phyloP scores from a whole-genome alignment of 1,284 basidiomycete species.

The Moesziomyces sp. region DNA sequence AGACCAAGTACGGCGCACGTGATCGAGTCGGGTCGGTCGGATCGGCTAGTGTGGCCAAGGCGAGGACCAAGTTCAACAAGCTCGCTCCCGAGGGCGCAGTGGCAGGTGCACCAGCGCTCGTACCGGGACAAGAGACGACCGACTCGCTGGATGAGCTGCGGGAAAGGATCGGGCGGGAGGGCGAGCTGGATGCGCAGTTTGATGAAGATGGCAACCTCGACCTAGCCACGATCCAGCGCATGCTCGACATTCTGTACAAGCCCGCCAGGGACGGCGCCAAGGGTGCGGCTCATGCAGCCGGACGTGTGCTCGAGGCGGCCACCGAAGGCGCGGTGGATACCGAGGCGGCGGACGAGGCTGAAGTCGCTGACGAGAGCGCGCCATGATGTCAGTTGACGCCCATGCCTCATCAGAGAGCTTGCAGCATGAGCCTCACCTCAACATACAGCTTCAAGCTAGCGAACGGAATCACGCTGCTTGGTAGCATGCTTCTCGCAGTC shows the following conservation, averaged over 20 bases:
- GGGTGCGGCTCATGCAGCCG: constrained; percentile 21
- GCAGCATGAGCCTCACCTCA: too few species aligned
- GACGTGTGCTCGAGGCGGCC: constrained; percentile 25
- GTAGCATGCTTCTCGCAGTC: too few species aligned
- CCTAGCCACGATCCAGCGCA: constrained; percentile 55
- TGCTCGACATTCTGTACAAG: constrained; percentile 59
- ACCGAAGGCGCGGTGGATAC: constrained; percentile 30
- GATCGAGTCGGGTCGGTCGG: constrained; percentile 10
- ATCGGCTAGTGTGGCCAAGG: constrained; percentile 4
- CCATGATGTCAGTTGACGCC: constrained; percentile 1
- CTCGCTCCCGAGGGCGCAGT: constrained; percentile 33
- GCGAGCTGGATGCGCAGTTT: constrained; percentile 51
- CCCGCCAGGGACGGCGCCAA: constrained; percentile 37
- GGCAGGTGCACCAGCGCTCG: constrained; percentile 33
- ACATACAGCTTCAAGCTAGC: too few species aligned
- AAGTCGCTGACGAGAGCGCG: constrained; percentile 37
- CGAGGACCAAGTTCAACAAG: constrained; percentile 34
- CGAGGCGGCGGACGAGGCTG: constrained; percentile 42
- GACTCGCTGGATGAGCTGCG: constrained; percentile 33
- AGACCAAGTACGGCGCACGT: constrained; percentile 33
- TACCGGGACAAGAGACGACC: constrained; percentile 29
- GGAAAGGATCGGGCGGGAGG: constrained; percentile 30
- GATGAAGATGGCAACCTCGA: constrained; percentile 59
- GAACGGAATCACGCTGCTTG: too few species aligned
- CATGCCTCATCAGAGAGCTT: too few species aligned